Base-by-base conservation (phyloP, 2,329 filamentous ascomycete species). In the Diaporthe ilicicola region DNA sequence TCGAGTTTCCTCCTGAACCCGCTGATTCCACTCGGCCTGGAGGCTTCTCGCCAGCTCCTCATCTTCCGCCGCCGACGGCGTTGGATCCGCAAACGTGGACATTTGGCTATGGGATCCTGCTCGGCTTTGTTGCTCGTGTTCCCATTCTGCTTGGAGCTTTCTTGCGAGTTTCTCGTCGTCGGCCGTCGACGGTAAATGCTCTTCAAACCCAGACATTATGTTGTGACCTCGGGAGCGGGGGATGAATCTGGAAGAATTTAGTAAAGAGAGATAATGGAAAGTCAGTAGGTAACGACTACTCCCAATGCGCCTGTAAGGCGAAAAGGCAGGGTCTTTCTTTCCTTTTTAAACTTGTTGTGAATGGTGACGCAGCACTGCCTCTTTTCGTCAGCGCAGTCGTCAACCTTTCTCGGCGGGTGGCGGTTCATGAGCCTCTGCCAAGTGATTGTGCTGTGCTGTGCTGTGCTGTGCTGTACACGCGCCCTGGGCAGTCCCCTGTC, bases 361-460 rank as follows among this genome's bases (percentile, higher is more conserved):
- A 29, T 44, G 48, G 51, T 42, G 27, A 27, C 39, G 37, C 22
- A 22, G 51, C 51, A 48, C 53, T 50, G 66, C 51, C 54, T 59
- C 51, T 19, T 19, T 53, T 68, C 66, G 44, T 59, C 51, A 68
- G 51, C 37, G 51, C 39, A 59, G n/a, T 68, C 66, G 51, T 68
- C 39, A 68, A 56, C 66, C n/a, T 59, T 59, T 54, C 67, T 70
- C 56, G 67, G 67, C 67, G 39, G 34, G 46, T 70, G 67, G 34
- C 59, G 44, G 29, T 64, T 50, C 59, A 62, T 29, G 42, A 42
- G 42, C 9, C 7, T 19, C 17, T 32, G 59, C 59, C 59, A 64
- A 64, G 59, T 50, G n/a, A 22, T 34, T 32, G 27, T 37, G 59
- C 59, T 27, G 42, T 50, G 3, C 59, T 37, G n/a, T n/a, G n/a